Percentiles rank a stretch among this genome's conserved stretches.
These are phyloP conservation scores for Paecilomyces niveus DNA, from an alignment of 2,329 filamentous ascomycete genomes.

Conservation along the genomic window DNA sequence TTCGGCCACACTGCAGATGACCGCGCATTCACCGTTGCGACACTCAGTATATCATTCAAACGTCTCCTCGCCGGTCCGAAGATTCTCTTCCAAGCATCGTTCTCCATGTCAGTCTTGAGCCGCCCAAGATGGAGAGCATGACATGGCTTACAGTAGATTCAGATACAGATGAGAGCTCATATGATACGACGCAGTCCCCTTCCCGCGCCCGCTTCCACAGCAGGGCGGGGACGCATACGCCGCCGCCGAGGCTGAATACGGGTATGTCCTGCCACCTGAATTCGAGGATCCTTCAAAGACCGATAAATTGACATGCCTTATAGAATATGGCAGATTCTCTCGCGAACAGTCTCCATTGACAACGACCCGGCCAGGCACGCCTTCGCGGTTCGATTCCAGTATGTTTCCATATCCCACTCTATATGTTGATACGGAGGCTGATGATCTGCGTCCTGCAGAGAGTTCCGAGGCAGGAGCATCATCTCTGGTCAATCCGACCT, in stretches of 20 bases:
- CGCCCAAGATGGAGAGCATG: not conserved
- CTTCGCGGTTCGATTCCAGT: slow-evolving; percentile 5
- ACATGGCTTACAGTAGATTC: not conserved
- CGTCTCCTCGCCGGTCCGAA: not conserved
- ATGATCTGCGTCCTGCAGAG: slow-evolving; percentile 11
- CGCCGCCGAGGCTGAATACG: not conserved
- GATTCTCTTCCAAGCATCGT: not conserved
- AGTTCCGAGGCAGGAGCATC: slow-evolving; percentile 22
- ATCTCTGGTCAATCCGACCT: slow-evolving; percentile 32
- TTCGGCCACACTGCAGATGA: not conserved
- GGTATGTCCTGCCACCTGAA: not conserved
- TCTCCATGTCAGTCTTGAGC: not conserved
- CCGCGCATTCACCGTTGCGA: not conserved
- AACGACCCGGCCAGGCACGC: not conserved
- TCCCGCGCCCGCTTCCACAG: not conserved
- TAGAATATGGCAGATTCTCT: not conserved
- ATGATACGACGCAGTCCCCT: not conserved
- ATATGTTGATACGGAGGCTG: not conserved
- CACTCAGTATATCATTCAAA: not conserved
- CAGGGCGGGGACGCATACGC: not conserved
- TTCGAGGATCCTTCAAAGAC: not conserved
- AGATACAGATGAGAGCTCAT: not conserved
- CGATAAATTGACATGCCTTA: not conserved
- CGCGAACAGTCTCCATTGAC: slow-evolving; percentile 3
- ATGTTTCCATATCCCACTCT: not conserved